Evolutionary conservation across 768 basidiomycete genomes (phyloP).

Genomic region (Lactarius deliciosus): DNA sequence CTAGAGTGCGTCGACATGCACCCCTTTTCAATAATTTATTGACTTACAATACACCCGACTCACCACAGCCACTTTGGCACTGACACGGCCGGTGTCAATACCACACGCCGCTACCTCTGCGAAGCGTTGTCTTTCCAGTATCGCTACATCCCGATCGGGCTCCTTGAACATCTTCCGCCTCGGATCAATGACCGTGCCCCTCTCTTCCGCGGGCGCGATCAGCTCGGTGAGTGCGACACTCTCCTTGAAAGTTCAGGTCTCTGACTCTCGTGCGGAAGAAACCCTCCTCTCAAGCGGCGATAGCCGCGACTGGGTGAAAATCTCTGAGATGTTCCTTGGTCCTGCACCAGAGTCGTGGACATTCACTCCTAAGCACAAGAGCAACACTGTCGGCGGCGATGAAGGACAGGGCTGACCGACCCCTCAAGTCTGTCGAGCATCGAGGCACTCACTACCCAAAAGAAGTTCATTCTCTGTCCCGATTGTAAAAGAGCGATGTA

Average conservation of each 20-base stretch:
- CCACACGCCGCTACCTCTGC: constrained; percentile 88
- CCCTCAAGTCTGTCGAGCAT: not conserved
- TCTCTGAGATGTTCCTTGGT: constrained; percentile 94
- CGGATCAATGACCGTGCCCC: constrained; percentile 91
- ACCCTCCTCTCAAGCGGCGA: constrained; percentile 78
- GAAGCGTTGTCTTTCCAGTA: constrained; percentile 96
- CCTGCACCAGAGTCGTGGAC: constrained; percentile 78
- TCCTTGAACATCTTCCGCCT: constrained; percentile 79
- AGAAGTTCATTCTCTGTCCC: not conserved
- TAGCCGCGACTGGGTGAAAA: constrained; percentile 86
- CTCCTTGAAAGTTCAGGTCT: constrained; percentile 10
- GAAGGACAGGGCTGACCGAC: constrained; percentile 57
- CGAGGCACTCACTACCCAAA: not conserved
- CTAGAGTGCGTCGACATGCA: constrained; percentile 51
- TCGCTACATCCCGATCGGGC: constrained; percentile 91
- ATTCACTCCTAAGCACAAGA: constrained; percentile 94
- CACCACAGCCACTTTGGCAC: constrained; percentile 73
- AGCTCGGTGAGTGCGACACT: constrained; percentile 62
- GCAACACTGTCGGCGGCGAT: constrained; percentile 63
- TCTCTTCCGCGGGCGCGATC: constrained; percentile 81
- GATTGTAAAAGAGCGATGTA: constrained; percentile 7
- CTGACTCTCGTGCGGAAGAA: constrained; percentile 46
- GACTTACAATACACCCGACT: not conserved
- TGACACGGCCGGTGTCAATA: constrained; percentile 87
- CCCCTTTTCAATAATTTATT: not conserved